Evolutionary conservation across 2,329 filamentous ascomycete genomes (phyloP), one percentile per base, ranked within the genome.

Genomic region (Botrytis deweyae): DNA sequence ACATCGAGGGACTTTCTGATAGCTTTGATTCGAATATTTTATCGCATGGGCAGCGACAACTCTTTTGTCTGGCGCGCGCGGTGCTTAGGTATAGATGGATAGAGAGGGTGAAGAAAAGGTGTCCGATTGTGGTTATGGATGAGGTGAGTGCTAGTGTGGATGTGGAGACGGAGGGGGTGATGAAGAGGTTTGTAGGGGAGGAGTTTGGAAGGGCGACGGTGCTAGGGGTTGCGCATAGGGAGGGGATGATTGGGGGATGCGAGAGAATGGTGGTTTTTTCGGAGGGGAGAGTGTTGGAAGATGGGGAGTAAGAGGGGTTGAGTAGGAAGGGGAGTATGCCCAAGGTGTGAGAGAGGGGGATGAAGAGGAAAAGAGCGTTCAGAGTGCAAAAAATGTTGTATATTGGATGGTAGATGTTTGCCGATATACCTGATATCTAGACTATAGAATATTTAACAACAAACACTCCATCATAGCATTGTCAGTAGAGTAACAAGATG

Each of bases 211-310:
- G 9, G 97, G 86, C 93, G 81, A 98, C 95, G 0, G 97, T 96
- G 74, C 92, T 98, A 81, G 98, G 95, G 0, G 97, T 98, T 79
- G 95, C 95, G 0, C 95, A 98, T 82, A 90, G 95, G 33, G 86
- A 98, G 77, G 93, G 97, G 81, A 98, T 95, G 0, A 97, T 98
- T 82, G 94, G 95, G 49, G 95, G 98, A 81, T 98, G 98, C 80
- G 95, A 98, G 84, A 97, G 96, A 85, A 95, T 98, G 33, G 85
- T 98, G n/a, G 94, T 55, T 55, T 16, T 55, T 55, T 12, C 52
- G 6, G 14, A 55, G 12, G 25, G 52, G 25, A 29, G 12, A 6
- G 52, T 55, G 52, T 55, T 95, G 16, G 95, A 98, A 83, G 98
- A 89, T 80, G 95, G 90, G 22, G 91, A 96, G 79, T 95, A 95